Base-by-base conservation (phyloP, 768 basidiomycete species). In the Tephrocybe sp. region DNA sequence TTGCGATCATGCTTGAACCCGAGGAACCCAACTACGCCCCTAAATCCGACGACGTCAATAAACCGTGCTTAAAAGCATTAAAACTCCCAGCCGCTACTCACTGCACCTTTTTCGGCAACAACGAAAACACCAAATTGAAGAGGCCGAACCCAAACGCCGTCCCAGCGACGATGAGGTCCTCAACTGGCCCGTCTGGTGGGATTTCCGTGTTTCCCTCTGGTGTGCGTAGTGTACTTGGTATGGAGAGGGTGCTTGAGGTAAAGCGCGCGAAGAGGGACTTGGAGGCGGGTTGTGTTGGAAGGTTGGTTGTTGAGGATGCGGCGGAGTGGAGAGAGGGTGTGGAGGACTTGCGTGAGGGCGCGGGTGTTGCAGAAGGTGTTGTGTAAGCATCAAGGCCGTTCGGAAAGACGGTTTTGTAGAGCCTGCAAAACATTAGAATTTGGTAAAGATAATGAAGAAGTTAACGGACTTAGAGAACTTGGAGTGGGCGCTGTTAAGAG, bases 121-220 rank as follows among this genome's bases (percentile, higher is more conserved):
- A 65, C 3, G 87, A 90, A 52, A 92, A 83, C 9, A 90, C 84
- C 41, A 92, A 76, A 62, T 91, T 91, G 69, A 92, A 92, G 21
- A 92, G 62, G 0, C 88, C 87, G 59, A 72, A 84, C 0, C 80
- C 90, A 59, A 90, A 92, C 0, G 90, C 90, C 7, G 85, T 81
- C 2, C 90, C 90, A 2, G 85, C 80, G 24, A 90, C 64, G 50
- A 92, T 80, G 4, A 90, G 61, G 48, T 90, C 87, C 61, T 91
- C 89, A 1, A 90, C 68, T 0, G 80, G 77, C 0, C 83, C 85
- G 38, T 84, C 79, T 0, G 71, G 70, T 46, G 43, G 61, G 46
- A n/a, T 20, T 26, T 26, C 38, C 9, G 32, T 48, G n/a, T 1
- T 54, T 32, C 51, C 37, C 11, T 39, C 32, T 30, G 28, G 10